Evolutionary conservation across 2,329 filamentous ascomycete species (phyloP).

Genomic region (Emmonsia crescens): DNA sequence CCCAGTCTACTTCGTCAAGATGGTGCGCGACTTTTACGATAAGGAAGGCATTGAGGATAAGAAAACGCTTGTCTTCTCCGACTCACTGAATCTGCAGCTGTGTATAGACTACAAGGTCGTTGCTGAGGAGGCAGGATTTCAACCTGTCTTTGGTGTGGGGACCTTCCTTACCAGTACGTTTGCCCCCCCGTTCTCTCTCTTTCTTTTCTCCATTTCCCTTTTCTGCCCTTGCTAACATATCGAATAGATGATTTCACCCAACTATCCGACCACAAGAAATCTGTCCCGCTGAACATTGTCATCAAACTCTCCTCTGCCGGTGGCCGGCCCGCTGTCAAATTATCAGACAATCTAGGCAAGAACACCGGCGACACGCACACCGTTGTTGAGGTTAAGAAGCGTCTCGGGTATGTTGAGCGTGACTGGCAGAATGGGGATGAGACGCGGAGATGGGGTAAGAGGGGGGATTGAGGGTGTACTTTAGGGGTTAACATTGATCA

Average conservation of each 20-base stretch:
- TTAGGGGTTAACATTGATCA: not conserved
- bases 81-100: constrained; percentile 81
- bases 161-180: constrained; percentile 75
- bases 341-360: constrained; percentile 84
- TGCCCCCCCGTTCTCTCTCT: not conserved
- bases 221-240: not conserved
- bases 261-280: constrained; percentile 64
- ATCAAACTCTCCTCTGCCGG: constrained; percentile 86
- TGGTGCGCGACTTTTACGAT: constrained; percentile 74
- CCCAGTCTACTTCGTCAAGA: constrained; percentile 64
- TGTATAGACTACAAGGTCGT: constrained; percentile 83
- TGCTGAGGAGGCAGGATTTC: constrained; percentile 69
- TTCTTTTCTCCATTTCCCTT: not conserved
- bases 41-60: constrained; percentile 60
- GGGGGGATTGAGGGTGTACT: constrained; percentile 6
- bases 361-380: constrained; percentile 80
- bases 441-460: constrained; percentile 61
- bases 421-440: constrained; percentile 78
- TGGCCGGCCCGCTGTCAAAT: constrained; percentile 77
- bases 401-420: constrained; percentile 76
- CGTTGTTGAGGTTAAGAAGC: constrained; percentile 71
- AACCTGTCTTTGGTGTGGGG: constrained; percentile 83
- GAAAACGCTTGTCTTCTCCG: constrained; percentile 91
- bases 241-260: constrained; percentile 66
- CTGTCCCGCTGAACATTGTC: constrained; percentile 87